Base-by-base conservation (phyloP, 2,329 filamentous ascomycete genomes). In the Macrophomina phaseolina region DNA sequence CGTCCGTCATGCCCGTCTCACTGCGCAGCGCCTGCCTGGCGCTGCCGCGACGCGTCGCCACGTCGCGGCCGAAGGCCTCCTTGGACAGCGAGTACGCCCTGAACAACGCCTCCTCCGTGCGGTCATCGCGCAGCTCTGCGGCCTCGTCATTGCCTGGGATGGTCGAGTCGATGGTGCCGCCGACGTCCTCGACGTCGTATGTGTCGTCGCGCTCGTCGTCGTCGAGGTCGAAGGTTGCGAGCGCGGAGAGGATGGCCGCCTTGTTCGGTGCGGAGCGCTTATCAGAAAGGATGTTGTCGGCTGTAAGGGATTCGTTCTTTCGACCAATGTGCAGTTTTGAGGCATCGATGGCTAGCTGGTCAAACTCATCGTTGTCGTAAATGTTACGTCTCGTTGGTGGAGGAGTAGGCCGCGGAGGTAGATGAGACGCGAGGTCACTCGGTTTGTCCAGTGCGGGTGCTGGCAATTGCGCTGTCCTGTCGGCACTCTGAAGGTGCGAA, bases 171-270 rank as follows among this genome's bases (percentile, higher is more conserved):
- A 97, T 89, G 0, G 91, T 92, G 28, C 94, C 94, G 42, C 95
- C 95, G 2, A 98, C 93, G 74, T 98, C 95, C 60, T 89, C 92
- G 1, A 90, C 88, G 73, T 99, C 95, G 75, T 99, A 99, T 0
- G 94, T 98, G 77, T 99, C 95, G 77, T 99, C 95, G 42, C 93
- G 88, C 80, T 99, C 95, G 76, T 99, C 95, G 71, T 98, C 95
- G 72, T 98, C 94, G 0, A 90, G 90, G 79, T 98, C 94, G 71
- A 98, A 97, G 0, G 90, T 86, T 16, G 93, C 92, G 2, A 98
- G 86, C 0, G 94, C 94, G 3, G 94, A 92, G 30, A 97, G 81
- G 71, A 97, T 97, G 11, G 93, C 90, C 0, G 93, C 92, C 80
- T 96, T 97, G 72, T 89, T 89, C 1, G 90, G 87, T 3, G 89